Percentiles rank a stretch among this genome's conserved stretches.
Conservation (phyloP, 768 basidiomycete species). For the Lentinus brumalis region DNA sequence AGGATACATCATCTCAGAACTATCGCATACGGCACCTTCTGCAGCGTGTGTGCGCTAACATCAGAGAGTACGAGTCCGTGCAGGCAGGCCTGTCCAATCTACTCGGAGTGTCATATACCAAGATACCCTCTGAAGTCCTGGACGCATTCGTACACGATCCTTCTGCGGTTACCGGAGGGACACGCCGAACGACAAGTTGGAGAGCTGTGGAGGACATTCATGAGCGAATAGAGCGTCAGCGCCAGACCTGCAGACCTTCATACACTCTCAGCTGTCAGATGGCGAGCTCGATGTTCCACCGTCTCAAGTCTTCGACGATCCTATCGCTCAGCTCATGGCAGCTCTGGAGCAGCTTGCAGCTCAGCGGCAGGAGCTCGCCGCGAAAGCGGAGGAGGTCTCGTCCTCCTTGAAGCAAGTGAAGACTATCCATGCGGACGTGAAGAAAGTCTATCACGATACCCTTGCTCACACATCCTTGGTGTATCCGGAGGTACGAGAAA, state of each 20-base stretch:
- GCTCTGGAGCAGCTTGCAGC: constrained; percentile 53
- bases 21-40: constrained; percentile 68
- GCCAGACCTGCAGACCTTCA: constrained; percentile 37
- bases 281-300: background rate
- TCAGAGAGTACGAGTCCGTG: constrained; percentile 67
- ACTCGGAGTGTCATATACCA: constrained; percentile 48
- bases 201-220: constrained; percentile 78
- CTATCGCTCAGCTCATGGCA: constrained; percentile 51
- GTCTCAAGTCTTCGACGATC: constrained; percentile 47
- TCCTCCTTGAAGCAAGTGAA: constrained; percentile 56
- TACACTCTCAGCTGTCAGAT: constrained; percentile 10
- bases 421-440: constrained; percentile 54
- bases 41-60: constrained; percentile 59
- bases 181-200: constrained; percentile 64
- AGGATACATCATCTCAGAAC: constrained; percentile 62
- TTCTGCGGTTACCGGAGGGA: constrained; percentile 68
- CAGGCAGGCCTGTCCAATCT: constrained; percentile 53
- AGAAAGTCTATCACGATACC: constrained; percentile 65
- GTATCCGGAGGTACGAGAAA: constrained; percentile 67
- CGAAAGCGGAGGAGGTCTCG: constrained; percentile 51
- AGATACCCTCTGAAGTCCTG: constrained; percentile 64
- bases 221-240: constrained; percentile 61
- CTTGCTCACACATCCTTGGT: constrained; percentile 70
- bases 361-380: constrained; percentile 45
- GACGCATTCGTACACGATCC: constrained; percentile 81